Conservation (phyloP, 2,329 filamentous ascomycete species). For the Colletotrichum truncatum region DNA sequence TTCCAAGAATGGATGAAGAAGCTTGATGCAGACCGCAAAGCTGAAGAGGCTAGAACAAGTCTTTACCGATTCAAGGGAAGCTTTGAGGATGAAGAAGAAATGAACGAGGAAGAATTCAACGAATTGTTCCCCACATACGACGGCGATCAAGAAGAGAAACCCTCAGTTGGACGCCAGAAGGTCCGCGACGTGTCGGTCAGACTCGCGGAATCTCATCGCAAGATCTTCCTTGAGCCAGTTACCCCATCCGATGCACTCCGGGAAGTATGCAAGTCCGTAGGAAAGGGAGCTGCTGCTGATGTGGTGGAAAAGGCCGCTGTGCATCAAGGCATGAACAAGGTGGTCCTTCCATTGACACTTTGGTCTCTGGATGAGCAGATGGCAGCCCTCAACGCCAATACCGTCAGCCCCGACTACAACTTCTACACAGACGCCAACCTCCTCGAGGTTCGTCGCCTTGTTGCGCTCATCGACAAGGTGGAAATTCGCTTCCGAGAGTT, state of each 20-base stretch:
- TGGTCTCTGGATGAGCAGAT: slow-evolving; percentile 72
- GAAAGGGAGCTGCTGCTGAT: slow-evolving; percentile 46
- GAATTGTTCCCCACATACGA: slow-evolving; percentile 85
- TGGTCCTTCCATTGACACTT: slow-evolving; percentile 72
- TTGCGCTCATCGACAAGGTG: slow-evolving; percentile 74
- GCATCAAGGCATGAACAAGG: slow-evolving; percentile 53
- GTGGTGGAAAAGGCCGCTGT: slow-evolving; percentile 33
- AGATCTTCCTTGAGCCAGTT: slow-evolving; percentile 56
- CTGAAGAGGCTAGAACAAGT: slow-evolving; percentile 77
- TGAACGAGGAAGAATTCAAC: slow-evolving; percentile 78
- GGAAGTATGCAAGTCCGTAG: slow-evolving; percentile 53
- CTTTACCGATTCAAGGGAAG: slow-evolving; percentile 87
- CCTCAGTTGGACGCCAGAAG: slow-evolving; percentile 44
- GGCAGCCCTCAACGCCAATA: slow-evolving; percentile 45
- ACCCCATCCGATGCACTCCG: slow-evolving; percentile 53
- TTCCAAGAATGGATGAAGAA: slow-evolving; percentile 84
- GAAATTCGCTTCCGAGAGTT: slow-evolving; percentile 79
- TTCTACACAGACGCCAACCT: slow-evolving; percentile 90
- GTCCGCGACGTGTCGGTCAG: slow-evolving; percentile 67
- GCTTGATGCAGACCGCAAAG: slow-evolving; percentile 78
- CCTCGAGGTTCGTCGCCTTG: slow-evolving; percentile 77
- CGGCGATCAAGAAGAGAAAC: slow-evolving; percentile 52
- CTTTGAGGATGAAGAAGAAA: slow-evolving; percentile 78
- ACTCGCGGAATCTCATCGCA: slow-evolving; percentile 68
- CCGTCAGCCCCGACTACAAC: slow-evolving; percentile 70